phyloP scores from a whole-genome alignment of 2,329 filamentous ascomycete genomes.

The Pezicula neosporulosa region DNA sequence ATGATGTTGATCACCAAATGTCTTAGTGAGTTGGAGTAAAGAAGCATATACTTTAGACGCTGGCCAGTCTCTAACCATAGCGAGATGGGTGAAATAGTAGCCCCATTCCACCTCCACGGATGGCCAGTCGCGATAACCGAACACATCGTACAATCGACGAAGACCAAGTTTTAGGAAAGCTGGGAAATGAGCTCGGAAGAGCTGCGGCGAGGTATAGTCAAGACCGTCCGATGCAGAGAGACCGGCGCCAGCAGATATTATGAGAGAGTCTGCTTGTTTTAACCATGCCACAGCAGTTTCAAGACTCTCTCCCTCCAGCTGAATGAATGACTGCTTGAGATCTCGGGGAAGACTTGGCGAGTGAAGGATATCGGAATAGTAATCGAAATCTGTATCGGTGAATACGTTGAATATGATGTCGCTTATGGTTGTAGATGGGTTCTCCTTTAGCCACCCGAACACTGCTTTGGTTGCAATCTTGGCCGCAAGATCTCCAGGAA shows the following conservation, averaged over 20 bases:
- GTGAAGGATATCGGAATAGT: slow-evolving; percentile 16
- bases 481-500: slow-evolving; percentile 25
- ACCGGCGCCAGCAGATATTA: slow-evolving; percentile 31
- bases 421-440: slow-evolving; percentile 23
- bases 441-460: slow-evolving; percentile 23
- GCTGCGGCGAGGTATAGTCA: slow-evolving; percentile 27
- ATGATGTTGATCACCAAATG: slow-evolving; percentile 17
- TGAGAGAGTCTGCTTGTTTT: slow-evolving; percentile 18
- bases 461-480: slow-evolving; percentile 26
- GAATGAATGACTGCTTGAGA: neutral
- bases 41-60: slow-evolving; percentile 18
- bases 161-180: slow-evolving; percentile 26
- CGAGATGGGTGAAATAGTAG: slow-evolving; percentile 30
- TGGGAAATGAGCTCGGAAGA: slow-evolving; percentile 29
- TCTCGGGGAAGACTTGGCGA: neutral
- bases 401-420: slow-evolving; percentile 32
- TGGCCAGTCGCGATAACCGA: slow-evolving; percentile 27
- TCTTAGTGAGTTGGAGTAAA: slow-evolving; percentile 14
- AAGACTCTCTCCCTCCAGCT: neutral
- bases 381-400: slow-evolving; percentile 21
- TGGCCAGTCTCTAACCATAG: slow-evolving; percentile 25
- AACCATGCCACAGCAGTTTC: slow-evolving; percentile 21
- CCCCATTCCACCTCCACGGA: slow-evolving; percentile 28
- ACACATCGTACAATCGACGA: slow-evolving; percentile 29
- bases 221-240: slow-evolving; percentile 31